Percentiles rank a stretch among this genome's conserved stretches.
These are phyloP conservation scores for Polyporus arcularius DNA, from an alignment of 768 basidiomycete genomes.

Conservation along the genomic window DNA sequence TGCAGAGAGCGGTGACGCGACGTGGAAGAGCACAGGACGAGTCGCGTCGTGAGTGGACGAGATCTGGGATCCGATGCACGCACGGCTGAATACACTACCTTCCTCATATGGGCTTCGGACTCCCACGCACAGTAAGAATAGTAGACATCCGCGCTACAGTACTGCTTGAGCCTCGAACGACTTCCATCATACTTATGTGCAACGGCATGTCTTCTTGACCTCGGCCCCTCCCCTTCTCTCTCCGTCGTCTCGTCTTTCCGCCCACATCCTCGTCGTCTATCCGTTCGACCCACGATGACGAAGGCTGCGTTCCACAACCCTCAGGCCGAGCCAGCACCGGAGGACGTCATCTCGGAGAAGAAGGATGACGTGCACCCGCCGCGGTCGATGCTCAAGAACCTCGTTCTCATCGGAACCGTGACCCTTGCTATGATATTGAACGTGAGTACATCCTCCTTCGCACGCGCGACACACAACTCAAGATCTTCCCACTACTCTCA, in stretches of 20 bases:
- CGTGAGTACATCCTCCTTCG: slow-evolving; percentile 18
- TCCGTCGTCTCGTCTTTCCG: too few relatives aligned
- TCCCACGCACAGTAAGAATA: neutral
- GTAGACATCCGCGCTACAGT: too few relatives aligned
- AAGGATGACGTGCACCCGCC: neutral
- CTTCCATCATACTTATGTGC: too few relatives aligned
- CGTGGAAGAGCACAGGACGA: too few relatives aligned
- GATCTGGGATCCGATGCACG: neutral
- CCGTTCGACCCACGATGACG: too few relatives aligned
- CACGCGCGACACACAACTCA: neutral
- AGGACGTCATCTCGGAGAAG: neutral
- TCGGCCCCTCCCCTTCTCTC: too few relatives aligned
- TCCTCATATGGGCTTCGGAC: neutral
- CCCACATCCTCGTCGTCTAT: too few relatives aligned
- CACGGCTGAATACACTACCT: neutral
- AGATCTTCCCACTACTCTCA: neutral
- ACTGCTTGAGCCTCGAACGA: too few relatives aligned
- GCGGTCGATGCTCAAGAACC: slow-evolving; percentile 9
- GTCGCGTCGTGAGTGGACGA: too few relatives aligned
- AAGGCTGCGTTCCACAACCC: too few relatives aligned
- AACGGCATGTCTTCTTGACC: too few relatives aligned
- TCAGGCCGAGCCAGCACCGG: neutral
- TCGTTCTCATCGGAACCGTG: slow-evolving; percentile 28
- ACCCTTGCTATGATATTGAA: slow-evolving; percentile 35
- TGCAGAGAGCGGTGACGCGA: too few relatives aligned